Percentiles rank a stretch among this genome's conserved stretches.
phyloP scores from a whole-genome alignment of 2,329 filamentous ascomycete species.

The Bipolaris gigantea region DNA sequence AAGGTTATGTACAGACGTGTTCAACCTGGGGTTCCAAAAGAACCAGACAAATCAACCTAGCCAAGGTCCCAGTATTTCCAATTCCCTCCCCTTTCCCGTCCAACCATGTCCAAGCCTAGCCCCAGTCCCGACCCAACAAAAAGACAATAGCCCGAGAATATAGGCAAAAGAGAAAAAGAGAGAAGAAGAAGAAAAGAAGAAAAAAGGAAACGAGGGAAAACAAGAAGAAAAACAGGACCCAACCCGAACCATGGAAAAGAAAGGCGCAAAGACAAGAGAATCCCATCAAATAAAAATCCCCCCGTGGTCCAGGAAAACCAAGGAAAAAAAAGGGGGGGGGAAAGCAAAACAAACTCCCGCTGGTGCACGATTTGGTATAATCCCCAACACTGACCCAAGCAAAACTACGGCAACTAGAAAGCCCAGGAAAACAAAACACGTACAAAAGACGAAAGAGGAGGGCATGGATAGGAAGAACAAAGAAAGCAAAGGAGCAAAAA shows the following conservation, averaged over 20 bases:
- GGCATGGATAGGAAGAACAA: neutral
- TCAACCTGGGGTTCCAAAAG: too few species aligned
- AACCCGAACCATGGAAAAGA: too few species aligned
- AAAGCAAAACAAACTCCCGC: constrained; percentile 21
- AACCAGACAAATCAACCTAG: too few species aligned
- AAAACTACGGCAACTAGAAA: neutral
- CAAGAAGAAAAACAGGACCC: neutral
- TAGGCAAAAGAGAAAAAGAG: neutral
- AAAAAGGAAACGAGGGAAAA: neutral
- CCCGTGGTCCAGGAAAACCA: too few species aligned
- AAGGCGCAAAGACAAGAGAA: neutral
- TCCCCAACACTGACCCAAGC: constrained; percentile 7
- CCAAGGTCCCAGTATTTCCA: too few species aligned
- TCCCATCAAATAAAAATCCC: neutral
- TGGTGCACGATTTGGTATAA: constrained; percentile 35
- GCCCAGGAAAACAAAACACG: neutral
- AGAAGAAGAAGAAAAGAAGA: neutral
- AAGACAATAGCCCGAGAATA: constrained; percentile 1
- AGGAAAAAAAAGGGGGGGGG: neutral
- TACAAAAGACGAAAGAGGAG: neutral
- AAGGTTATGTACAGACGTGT: too few species aligned
- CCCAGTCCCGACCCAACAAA: neutral
- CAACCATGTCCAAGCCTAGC: neutral
- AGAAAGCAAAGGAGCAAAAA: constrained; percentile 2
- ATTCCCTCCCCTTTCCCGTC: neutral